phyloP scores from a whole-genome alignment of 2,329 filamentous ascomycete genomes.

The Aspergillus luchuensis region DNA sequence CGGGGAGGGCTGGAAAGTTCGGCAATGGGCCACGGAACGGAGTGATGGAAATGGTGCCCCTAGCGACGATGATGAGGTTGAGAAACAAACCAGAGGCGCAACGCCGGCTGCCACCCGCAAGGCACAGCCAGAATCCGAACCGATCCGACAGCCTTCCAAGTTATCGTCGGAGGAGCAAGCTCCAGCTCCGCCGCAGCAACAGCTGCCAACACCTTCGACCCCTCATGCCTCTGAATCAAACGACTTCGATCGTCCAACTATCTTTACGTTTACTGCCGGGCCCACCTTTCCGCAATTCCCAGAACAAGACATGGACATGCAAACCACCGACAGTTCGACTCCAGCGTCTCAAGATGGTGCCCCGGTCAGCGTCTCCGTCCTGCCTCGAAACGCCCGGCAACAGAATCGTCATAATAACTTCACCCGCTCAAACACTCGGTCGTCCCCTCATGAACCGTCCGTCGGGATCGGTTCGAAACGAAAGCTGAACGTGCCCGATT shows the following conservation, averaged over 20 bases:
- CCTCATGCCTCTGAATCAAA: constrained; percentile 29
- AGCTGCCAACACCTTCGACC: constrained; percentile 19
- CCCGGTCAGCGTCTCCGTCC: constrained; percentile 46
- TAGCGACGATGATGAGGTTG: constrained; percentile 50
- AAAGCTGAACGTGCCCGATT: constrained; percentile 50
- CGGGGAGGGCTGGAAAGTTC: constrained; percentile 71
- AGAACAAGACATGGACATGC: constrained; percentile 48
- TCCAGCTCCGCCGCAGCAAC: constrained; percentile 27
- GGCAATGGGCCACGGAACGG: constrained; percentile 60
- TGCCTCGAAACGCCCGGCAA: constrained; percentile 45
- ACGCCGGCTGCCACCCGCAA: constrained; percentile 40
- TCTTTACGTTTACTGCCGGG: constrained; percentile 49
- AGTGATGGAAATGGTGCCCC: constrained; percentile 45
- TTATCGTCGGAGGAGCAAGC: constrained; percentile 33
- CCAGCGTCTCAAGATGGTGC: constrained; percentile 34
- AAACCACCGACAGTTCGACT: constrained; percentile 39
- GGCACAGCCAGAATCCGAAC: constrained; percentile 31
- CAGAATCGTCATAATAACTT: constrained; percentile 43
- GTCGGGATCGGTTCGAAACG: constrained; percentile 50
- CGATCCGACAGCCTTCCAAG: constrained; percentile 31
- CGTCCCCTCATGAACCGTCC: constrained; percentile 42
- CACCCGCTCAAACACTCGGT: constrained; percentile 40
- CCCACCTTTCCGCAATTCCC: constrained; percentile 40
- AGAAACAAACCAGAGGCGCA: constrained; percentile 41
- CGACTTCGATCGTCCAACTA: constrained; percentile 32